Base-by-base conservation (phyloP, 305 asterid genomes). In the Galium porrigens region DNA sequence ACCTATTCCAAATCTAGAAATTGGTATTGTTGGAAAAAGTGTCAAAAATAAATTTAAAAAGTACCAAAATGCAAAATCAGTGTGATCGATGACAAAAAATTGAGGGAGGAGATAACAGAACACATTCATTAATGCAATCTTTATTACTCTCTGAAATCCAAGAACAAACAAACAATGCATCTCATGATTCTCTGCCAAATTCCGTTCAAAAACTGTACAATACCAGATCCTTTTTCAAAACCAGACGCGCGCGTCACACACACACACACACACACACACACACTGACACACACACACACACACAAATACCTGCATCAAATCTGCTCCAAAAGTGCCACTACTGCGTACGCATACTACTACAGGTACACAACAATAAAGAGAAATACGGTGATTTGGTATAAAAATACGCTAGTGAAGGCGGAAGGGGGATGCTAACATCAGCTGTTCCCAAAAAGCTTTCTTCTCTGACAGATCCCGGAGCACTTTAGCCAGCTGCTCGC, bases 381-480 rank as follows among this genome's bases (percentile, higher is more conserved):
- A 15, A 46, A 46, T 46, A 46, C 52, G 52, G 20, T 12, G 2
- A 10, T 41, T 41, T 34, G 39, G 39, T 39, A 7, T 18, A 7
- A 2, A 4, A 51, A 18, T n/a, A 55, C 60, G 30, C 60, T 32
- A 20, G 6, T 6, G 63, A 58, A 58, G n/a, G 3, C 3, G 61
- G 9, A 15, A 11, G 12, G 56, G 53, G 7, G 81, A 63, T 27
- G 49, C 74, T 33, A 71, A 62, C 70, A 76, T 39, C 68, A 73
- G 27, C 34, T 71, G 74, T 18, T 71, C 74, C 68, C 57, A 6
- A 41, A 70, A 36, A 37, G 77, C 80, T 27, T 74, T 66, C 72
- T 82, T 66, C 70, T 84, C 86, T 8, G 72, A 76, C 22, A 66
- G 72, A 73, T 70, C 64, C 80, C 69, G 72, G 61, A 81, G 72